These are phyloP conservation scores for Russula earlei DNA, from an alignment of 768 basidiomycete species.

Conservation along the genomic window DNA sequence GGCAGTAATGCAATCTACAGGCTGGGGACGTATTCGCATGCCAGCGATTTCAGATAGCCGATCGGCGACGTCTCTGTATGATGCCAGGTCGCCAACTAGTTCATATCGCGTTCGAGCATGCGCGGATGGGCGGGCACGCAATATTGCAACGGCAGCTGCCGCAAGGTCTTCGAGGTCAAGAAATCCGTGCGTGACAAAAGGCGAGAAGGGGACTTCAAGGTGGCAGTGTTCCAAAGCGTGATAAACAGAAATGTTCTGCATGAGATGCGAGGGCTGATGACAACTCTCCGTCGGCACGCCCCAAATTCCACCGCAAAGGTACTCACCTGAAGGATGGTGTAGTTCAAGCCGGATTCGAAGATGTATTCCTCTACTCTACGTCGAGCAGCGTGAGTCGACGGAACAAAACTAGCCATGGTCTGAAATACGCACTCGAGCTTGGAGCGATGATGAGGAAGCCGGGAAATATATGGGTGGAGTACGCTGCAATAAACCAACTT, in stretches of 20 bases:
- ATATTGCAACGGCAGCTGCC: constrained; percentile 23
- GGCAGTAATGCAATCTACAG: constrained; percentile 19
- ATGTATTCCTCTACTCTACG: constrained; percentile 30
- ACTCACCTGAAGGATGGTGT: constrained; percentile 30
- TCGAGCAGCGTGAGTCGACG: not conserved
- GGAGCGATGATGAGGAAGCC: constrained; percentile 15
- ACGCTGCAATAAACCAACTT: constrained; percentile 17
- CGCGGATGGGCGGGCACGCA: constrained; percentile 23
- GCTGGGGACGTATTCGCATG: constrained; percentile 20
- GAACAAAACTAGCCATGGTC: not conserved
- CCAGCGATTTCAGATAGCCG: constrained; percentile 16
- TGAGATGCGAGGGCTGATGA: constrained; percentile 27
- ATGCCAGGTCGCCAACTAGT: constrained; percentile 27
- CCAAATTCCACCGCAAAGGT: too few relatives aligned
- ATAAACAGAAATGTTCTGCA: constrained; percentile 27
- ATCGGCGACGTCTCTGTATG: constrained; percentile 25
- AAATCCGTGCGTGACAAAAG: constrained; percentile 27
- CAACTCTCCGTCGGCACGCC: not conserved
- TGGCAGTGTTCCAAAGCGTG: constrained; percentile 5
- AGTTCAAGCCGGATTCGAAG: constrained; percentile 28
- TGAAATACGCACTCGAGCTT: constrained; percentile 15
- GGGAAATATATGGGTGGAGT: constrained; percentile 17
- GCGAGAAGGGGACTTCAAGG: constrained; percentile 23
- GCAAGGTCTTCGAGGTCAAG: constrained; percentile 28
- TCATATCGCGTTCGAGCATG: constrained; percentile 31